A percentile compares a stretch with the other conserved stretches of the same genome.
phyloP scores from a whole-genome alignment of 306 rosid genomes.

The Dryas alaskensis region DNA sequence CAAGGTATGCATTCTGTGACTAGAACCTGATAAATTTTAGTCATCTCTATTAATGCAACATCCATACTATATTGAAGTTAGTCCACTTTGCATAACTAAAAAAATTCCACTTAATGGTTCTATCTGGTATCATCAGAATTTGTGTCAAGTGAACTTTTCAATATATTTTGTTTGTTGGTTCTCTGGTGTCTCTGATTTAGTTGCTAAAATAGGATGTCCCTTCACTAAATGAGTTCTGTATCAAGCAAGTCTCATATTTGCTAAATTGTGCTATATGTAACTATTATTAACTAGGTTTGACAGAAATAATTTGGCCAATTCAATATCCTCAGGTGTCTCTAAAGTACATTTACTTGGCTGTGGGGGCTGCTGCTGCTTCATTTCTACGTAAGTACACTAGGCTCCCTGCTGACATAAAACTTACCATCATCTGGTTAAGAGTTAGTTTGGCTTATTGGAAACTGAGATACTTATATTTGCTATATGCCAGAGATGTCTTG shows the following conservation, averaged over 20 bases:
- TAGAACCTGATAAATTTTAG: not conserved
- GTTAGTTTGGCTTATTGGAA: constrained; percentile 10
- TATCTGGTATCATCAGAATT: not conserved
- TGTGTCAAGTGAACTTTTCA: not conserved
- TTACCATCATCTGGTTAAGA: not conserved
- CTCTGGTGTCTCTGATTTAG: not conserved
- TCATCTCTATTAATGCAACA: not conserved
- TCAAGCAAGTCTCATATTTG: not conserved
- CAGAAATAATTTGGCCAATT: constrained; percentile 8
- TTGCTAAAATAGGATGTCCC: not conserved
- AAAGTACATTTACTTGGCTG: constrained; percentile 62
- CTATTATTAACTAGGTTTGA: not conserved
- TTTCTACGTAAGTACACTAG: constrained; percentile 54
- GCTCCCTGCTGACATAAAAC: constrained; percentile 12
- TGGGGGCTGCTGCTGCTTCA: constrained; percentile 55
- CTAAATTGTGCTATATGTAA: not conserved
- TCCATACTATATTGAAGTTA: not conserved
- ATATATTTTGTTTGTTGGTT: not conserved
- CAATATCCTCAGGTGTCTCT: constrained; percentile 48
- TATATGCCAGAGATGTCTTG: constrained; percentile 61
- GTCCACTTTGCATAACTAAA: no score
- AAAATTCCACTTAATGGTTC: not conserved
- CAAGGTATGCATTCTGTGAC: constrained; percentile 25
- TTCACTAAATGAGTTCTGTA: not conserved
- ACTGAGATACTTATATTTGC: constrained; percentile 10